phyloP scores from a whole-genome alignment of 495 filamentous ascomycete species.

The Staphylotrichum tortipilum region DNA sequence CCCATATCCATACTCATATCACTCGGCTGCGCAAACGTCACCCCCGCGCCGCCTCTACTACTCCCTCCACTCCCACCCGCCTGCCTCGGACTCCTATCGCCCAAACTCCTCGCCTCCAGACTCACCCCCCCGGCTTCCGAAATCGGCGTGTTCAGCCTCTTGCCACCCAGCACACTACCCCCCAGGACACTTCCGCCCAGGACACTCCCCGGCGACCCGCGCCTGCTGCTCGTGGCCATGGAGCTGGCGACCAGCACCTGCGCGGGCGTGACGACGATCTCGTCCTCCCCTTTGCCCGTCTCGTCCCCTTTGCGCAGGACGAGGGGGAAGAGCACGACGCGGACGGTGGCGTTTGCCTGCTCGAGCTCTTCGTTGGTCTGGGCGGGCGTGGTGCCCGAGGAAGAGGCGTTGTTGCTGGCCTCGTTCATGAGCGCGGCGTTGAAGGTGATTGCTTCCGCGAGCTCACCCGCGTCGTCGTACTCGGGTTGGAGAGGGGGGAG shows the following conservation, averaged over 20 bases:
- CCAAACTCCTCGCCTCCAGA: constrained; percentile 10
- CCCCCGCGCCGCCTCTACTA: not conserved
- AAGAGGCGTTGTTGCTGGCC: constrained; percentile 62
- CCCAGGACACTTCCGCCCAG: too few relatives aligned
- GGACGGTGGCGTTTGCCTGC: constrained; percentile 62
- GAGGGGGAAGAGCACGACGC: constrained; percentile 85
- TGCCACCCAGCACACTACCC: constrained; percentile 12
- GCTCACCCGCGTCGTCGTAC: constrained; percentile 86
- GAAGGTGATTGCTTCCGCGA: constrained; percentile 66
- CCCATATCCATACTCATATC: constrained; percentile 13
- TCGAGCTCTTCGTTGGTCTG: constrained; percentile 66
- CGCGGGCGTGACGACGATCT: constrained; percentile 87
- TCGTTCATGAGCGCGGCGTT: constrained; percentile 91
- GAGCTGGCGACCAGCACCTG: constrained; percentile 64
- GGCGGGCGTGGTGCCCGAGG: too few relatives aligned
- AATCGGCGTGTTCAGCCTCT: constrained; percentile 18
- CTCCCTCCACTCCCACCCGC: not conserved
- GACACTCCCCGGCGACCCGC: not conserved
- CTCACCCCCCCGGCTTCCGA: constrained; percentile 23
- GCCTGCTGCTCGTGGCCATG: not conserved
- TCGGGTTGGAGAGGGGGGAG: constrained; percentile 90
- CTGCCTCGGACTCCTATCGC: not conserved
- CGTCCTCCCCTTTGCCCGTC: constrained; percentile 70
- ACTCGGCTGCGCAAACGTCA: not conserved
- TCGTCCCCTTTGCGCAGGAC: constrained; percentile 94